Evolutionary conservation across 1,284 basidiomycete species (phyloP).

Genomic region (Heterobasidion occidentale): DNA sequence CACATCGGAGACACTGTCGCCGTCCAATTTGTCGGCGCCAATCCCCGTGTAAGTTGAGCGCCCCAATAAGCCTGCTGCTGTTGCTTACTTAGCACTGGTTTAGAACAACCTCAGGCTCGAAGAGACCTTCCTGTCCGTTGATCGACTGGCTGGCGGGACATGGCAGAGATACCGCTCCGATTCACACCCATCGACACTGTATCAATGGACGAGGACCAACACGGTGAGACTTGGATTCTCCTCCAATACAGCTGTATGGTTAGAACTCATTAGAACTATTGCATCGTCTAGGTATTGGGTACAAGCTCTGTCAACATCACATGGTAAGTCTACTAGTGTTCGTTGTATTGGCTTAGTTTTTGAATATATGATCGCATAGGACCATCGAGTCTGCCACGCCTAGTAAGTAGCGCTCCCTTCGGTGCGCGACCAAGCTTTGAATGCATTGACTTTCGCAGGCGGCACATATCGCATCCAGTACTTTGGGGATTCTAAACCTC

Average conservation of each 20-base stretch:
- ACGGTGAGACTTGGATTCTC: slow-evolving; percentile 26
- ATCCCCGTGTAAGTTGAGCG: slow-evolving; percentile 49
- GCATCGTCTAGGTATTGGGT: slow-evolving; percentile 37
- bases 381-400: slow-evolving; percentile 57
- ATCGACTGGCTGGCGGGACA: slow-evolving; percentile 38
- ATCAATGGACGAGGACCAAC: slow-evolving; percentile 57
- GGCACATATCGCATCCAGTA: slow-evolving; percentile 68
- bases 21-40: slow-evolving; percentile 68
- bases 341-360: not conserved
- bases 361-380: slow-evolving; percentile 27
- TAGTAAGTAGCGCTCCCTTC: slow-evolving; percentile 25
- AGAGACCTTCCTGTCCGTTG: slow-evolving; percentile 65
- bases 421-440: not conserved
- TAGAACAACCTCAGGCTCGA: slow-evolving; percentile 77
- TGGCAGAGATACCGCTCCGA: slow-evolving; percentile 65
- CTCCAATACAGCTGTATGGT: not conserved
- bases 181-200: slow-evolving; percentile 74
- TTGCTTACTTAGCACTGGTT: not conserved
- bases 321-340: slow-evolving; percentile 34
- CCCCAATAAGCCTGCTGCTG: not conserved
- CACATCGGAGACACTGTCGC: slow-evolving; percentile 49
- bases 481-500: slow-evolving; percentile 66
- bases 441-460: slow-evolving; percentile 25
- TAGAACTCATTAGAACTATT: not conserved
- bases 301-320: slow-evolving; percentile 58